Percentiles rank a stretch among this genome's conserved stretches.
Evolutionary conservation across 768 basidiomycete species (phyloP).

Genomic region (Rhizopogon sp.): DNA sequence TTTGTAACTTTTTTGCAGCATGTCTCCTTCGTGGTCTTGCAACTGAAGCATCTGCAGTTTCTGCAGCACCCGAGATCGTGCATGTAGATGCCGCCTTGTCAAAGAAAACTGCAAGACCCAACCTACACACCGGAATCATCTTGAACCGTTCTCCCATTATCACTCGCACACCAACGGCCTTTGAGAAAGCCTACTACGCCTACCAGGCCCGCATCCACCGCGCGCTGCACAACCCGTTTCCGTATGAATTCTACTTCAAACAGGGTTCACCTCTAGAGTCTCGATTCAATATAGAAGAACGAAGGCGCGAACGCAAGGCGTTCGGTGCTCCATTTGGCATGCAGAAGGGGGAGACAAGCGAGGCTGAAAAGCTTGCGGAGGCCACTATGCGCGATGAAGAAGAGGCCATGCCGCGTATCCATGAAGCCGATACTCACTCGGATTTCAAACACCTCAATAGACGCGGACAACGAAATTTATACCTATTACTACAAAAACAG

Average conservation of each 20-base stretch:
- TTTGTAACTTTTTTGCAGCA: neutral
- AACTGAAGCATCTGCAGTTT: constrained; percentile 29
- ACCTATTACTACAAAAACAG: constrained; percentile 65
- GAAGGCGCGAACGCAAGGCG: constrained; percentile 60
- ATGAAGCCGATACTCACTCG: constrained; percentile 52
- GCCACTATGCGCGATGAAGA: constrained; percentile 60
- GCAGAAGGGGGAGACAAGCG: constrained; percentile 38
- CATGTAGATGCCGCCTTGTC: constrained; percentile 15
- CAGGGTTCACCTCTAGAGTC: constrained; percentile 81
- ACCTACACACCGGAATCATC: constrained; percentile 59
- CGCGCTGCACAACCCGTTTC: constrained; percentile 84
- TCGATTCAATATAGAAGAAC: constrained; percentile 74
- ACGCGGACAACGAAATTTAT: constrained; percentile 80
- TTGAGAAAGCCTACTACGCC: constrained; percentile 77
- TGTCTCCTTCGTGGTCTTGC: constrained; percentile 36
- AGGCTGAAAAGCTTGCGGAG: constrained; percentile 51
- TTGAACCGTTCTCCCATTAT: constrained; percentile 76
- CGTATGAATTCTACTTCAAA: constrained; percentile 91
- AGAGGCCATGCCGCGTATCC: constrained; percentile 54
- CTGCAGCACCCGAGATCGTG: neutral
- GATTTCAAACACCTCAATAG: constrained; percentile 79
- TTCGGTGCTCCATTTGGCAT: constrained; percentile 64
- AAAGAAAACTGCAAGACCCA: constrained; percentile 28
- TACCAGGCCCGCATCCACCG: constrained; percentile 83
- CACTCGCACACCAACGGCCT: constrained; percentile 63